These are phyloP conservation scores for Aspergillus pseudotamarii DNA, from an alignment of 2,329 filamentous ascomycete species.

Conservation along the genomic window DNA sequence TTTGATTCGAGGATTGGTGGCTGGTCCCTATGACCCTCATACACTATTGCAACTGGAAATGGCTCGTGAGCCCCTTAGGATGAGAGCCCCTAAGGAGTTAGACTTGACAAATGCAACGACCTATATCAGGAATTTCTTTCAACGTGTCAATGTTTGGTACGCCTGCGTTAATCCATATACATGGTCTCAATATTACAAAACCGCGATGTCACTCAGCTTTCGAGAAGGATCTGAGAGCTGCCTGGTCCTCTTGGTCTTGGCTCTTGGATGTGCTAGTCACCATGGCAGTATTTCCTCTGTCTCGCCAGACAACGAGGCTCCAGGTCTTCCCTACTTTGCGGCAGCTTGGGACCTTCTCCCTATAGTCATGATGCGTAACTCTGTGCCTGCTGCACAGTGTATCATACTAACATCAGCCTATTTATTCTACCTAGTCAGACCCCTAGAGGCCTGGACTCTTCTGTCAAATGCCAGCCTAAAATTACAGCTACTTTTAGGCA, in stretches of 20 bases:
- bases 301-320: conserved; percentile 68
- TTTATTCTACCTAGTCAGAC: conserved; percentile 78
- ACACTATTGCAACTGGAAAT: conserved; percentile 81
- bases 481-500: conserved; percentile 75
- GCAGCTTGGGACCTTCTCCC: conserved; percentile 78
- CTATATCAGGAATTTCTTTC: conserved; percentile 79
- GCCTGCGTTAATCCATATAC: conserved; percentile 82
- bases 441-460: conserved; percentile 80
- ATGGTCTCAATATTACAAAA: conserved; percentile 75
- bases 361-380: conserved; percentile 77
- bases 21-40: conserved; percentile 76
- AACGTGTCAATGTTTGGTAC: conserved; percentile 81
- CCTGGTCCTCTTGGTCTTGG: conserved; percentile 75
- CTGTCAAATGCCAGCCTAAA: conserved; percentile 81
- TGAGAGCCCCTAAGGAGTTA: conserved; percentile 61
- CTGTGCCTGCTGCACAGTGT: conserved; percentile 76
- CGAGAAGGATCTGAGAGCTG: conserved; percentile 80
- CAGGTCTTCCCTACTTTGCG: conserved; percentile 77
- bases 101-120: conserved; percentile 73
- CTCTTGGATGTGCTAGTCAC: conserved; percentile 75
- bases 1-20: conserved; percentile 73
- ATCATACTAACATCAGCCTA: conserved; percentile 81
- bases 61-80: conserved; percentile 72
- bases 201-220: conserved; percentile 74
- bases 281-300: conserved; percentile 76